phyloP scores from a whole-genome alignment of 257 asterid species.

The Rehmannia glutinosa region DNA sequence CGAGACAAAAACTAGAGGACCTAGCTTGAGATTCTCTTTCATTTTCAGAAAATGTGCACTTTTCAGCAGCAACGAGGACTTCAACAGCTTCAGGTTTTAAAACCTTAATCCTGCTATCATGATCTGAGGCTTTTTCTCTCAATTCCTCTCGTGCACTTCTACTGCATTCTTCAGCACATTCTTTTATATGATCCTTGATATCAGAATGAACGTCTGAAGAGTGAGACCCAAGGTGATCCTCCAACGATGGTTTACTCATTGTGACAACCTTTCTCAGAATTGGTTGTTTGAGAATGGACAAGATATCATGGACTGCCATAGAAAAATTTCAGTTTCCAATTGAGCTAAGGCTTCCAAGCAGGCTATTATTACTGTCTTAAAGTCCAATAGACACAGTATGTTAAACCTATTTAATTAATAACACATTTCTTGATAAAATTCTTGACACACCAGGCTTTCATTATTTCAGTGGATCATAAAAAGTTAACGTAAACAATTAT shows the following conservation, averaged over 20 bases:
- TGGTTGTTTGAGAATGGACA: conserved; percentile 63
- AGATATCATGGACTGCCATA: conserved; percentile 65
- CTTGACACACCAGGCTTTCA: not conserved
- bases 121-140: conserved; percentile 26
- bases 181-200: conserved; percentile 23
- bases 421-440: not conserved
- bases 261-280: conserved; percentile 23
- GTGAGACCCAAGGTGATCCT: conserved; percentile 21
- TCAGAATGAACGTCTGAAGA: conserved; percentile 37
- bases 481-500: not conserved
- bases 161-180: conserved; percentile 24
- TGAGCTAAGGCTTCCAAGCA: conserved; percentile 6
- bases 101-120: conserved; percentile 12
- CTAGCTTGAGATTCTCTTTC: not conserved
- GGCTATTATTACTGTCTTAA: not conserved
- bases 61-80: conserved; percentile 15
- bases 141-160: conserved; percentile 20
- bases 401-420: not conserved
- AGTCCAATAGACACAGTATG: not conserved
- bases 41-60: conserved; percentile 15
- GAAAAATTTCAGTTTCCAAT: conserved; percentile 7
- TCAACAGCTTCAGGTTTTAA: conserved; percentile 35
- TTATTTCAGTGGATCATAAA: not conserved
- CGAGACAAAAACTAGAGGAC: conserved; percentile 23
- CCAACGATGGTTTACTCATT: conserved; percentile 21